These are phyloP conservation scores for Flammula alnicola DNA, from an alignment of 1,284 basidiomycete species.

Conservation along the genomic window DNA sequence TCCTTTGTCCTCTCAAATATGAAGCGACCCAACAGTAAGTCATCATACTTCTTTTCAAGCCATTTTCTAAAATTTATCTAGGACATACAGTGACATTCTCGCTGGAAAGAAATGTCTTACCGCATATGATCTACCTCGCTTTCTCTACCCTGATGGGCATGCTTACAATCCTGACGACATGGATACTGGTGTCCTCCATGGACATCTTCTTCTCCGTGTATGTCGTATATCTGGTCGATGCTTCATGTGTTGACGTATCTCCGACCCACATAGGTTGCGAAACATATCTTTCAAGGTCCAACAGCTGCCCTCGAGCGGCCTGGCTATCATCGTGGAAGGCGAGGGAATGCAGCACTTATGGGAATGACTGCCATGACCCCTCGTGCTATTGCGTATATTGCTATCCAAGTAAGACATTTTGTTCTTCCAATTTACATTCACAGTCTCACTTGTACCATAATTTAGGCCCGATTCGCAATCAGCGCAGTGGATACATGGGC, in stretches of 20 bases:
- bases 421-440: constrained; percentile 11
- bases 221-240: no score
- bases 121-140: no score
- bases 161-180: no score
- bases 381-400: constrained; percentile 11
- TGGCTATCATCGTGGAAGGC: constrained; percentile 15
- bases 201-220: no score
- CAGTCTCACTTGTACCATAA: constrained; percentile 16
- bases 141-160: no score
- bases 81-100: no score
- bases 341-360: constrained; percentile 22
- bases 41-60: not conserved
- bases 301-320: constrained; percentile 11
- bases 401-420: not conserved
- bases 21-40: not conserved
- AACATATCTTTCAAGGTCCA: constrained; percentile 22
- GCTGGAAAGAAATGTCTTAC: no score
- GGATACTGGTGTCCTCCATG: no score
- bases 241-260: no score
- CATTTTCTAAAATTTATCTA: no score
- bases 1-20: constrained; percentile 14
- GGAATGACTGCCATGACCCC: constrained; percentile 10
- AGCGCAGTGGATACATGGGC: constrained; percentile 14
- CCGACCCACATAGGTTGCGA: constrained; percentile 5
- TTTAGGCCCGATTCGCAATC: constrained; percentile 20